Evolutionary conservation across 2,329 filamentous ascomycete genomes (phyloP).

Genomic region (Cercospora janseana): DNA sequence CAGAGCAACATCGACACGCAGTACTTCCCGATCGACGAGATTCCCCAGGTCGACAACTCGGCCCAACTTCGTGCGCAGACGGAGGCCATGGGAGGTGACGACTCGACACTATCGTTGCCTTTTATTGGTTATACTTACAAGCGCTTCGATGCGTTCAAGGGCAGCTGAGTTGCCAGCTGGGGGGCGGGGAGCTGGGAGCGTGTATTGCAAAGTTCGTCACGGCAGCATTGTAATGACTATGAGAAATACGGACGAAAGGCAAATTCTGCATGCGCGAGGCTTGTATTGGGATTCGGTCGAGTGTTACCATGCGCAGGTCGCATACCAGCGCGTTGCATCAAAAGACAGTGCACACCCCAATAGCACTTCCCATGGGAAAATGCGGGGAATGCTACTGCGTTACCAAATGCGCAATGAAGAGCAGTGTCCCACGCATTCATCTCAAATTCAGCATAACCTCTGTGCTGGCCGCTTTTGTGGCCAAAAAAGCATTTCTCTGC

Average conservation of each 20-base stretch:
- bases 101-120: conserved; percentile 90
- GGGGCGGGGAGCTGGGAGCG: background rate
- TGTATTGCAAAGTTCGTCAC: background rate
- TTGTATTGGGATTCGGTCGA: background rate
- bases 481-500: too few relatives aligned
- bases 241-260: background rate
- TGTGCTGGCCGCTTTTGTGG: too few relatives aligned
- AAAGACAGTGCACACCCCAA: background rate
- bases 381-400: background rate
- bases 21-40: conserved; percentile 98
- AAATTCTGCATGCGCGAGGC: conserved; percentile 9
- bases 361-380: too few relatives aligned
- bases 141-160: conserved; percentile 72
- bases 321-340: background rate
- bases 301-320: conserved; percentile 9
- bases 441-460: too few relatives aligned
- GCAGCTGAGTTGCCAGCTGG: conserved; percentile 27
- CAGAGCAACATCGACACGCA: conserved; percentile 93
- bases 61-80: conserved; percentile 83
- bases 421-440: too few relatives aligned
- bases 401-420: background rate
- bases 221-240: conserved; percentile 6
- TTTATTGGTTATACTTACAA: conserved; percentile 98
- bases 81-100: conserved; percentile 69
- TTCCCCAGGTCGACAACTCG: conserved; percentile 92